Conservation (phyloP, 805 yeast genomes). For the Nakazawaea wyomingensis region DNA sequence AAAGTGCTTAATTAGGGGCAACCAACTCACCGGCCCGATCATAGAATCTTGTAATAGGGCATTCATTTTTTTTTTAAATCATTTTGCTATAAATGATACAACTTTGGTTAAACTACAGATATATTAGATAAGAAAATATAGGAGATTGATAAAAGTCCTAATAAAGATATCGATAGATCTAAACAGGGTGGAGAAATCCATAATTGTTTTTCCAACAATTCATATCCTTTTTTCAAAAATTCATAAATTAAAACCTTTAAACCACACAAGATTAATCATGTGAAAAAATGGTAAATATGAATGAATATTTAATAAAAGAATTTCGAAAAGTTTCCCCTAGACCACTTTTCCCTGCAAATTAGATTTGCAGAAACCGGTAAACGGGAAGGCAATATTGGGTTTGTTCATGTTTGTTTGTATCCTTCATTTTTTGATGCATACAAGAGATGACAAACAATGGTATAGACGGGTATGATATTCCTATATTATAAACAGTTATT, state of each 20-base stretch:
- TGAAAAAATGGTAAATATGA: not conserved
- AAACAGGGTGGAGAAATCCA: slow-evolving; percentile 14
- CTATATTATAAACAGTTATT: not conserved
- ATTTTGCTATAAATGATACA: too few relatives aligned
- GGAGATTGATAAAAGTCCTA: slow-evolving; percentile 13
- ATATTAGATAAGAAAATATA: not conserved
- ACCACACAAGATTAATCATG: not conserved
- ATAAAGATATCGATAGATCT: slow-evolving; percentile 5
- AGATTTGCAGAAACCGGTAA: slow-evolving; percentile 10
- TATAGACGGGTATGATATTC: not conserved
- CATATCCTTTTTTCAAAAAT: not conserved
- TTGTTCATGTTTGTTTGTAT: too few relatives aligned
- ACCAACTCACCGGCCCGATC: too few relatives aligned
- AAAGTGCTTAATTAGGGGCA: too few relatives aligned
- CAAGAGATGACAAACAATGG: not conserved
- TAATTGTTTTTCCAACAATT: slow-evolving; percentile 7
- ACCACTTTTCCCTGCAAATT: slow-evolving; percentile 12
- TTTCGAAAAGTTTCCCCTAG: slow-evolving; percentile 7
- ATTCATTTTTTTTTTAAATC: too few relatives aligned
- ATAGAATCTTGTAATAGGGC: too few relatives aligned
- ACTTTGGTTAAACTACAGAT: not conserved
- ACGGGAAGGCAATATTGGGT: slow-evolving; percentile 12
- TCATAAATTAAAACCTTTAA: not conserved
- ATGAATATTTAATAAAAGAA: not conserved
- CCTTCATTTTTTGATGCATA: too few relatives aligned